These are phyloP conservation scores for Akanthomyces uredinophilus DNA, from an alignment of 2,329 filamentous ascomycete genomes.

Conservation along the genomic window DNA sequence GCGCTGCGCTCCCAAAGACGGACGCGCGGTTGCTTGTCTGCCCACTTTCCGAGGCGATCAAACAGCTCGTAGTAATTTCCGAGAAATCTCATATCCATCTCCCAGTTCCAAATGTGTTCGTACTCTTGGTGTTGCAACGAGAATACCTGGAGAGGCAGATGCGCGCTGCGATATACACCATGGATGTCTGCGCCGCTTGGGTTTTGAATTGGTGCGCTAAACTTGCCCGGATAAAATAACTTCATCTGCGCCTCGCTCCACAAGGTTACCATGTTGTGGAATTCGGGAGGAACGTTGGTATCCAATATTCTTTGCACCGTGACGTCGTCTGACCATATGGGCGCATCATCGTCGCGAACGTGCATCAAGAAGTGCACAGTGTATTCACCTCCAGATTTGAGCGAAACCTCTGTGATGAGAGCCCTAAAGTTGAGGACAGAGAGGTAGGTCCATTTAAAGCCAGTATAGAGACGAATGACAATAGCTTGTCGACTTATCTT, in stretches of 20 bases:
- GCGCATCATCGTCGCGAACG: constrained; percentile 71
- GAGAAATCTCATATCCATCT: constrained; percentile 62
- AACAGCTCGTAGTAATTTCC: constrained; percentile 71
- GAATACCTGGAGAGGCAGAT: constrained; percentile 61
- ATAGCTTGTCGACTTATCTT: constrained; percentile 63
- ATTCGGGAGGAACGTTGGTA: constrained; percentile 63
- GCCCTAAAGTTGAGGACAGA: constrained; percentile 77
- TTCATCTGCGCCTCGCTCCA: constrained; percentile 85
- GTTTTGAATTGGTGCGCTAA: constrained; percentile 63
- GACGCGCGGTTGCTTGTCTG: constrained; percentile 60
- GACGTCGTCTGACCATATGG: constrained; percentile 75
- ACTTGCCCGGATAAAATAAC: constrained; percentile 65
- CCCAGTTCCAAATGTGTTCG: constrained; percentile 65
- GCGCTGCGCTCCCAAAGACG: constrained; percentile 74
- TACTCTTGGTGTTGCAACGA: constrained; percentile 59
- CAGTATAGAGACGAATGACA: constrained; percentile 73
- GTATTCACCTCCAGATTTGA: constrained; percentile 78
- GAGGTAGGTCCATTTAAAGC: constrained; percentile 73
- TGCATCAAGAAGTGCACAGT: constrained; percentile 78
- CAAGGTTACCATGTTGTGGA: constrained; percentile 72
- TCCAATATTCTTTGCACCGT: constrained; percentile 68
- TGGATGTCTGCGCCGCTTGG: constrained; percentile 55
- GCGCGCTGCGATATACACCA: constrained; percentile 63
- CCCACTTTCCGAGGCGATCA: constrained; percentile 61
- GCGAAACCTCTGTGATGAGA: constrained; percentile 70